These are phyloP conservation scores for Microstroma glucosiphilum DNA, from an alignment of 1,284 basidiomycete genomes.

Conservation along the genomic window DNA sequence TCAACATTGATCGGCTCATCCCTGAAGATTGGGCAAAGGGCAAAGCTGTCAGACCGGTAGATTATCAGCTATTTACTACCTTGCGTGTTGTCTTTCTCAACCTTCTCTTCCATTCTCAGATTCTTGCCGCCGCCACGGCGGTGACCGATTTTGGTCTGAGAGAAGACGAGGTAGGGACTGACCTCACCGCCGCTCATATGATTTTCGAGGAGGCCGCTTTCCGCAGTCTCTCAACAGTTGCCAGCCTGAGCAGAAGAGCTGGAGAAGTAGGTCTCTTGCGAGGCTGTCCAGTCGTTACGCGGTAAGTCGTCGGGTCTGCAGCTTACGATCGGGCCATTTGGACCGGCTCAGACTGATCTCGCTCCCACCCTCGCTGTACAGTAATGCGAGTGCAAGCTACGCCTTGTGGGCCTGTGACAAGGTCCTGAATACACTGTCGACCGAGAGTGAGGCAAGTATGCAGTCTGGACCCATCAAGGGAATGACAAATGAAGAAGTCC, in stretches of 20 bases:
- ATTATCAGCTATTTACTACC: neutral
- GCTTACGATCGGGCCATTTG: no score
- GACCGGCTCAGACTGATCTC: no score
- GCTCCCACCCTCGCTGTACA: no score
- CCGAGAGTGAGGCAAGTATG: no score
- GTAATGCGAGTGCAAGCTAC: constrained; percentile 2
- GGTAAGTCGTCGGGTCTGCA: no score
- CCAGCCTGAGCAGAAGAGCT: neutral
- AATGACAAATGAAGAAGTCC: neutral
- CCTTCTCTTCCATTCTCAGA: neutral
- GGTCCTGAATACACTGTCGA: no score
- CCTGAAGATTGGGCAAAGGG: neutral
- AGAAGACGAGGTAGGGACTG: neutral
- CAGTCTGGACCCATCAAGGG: neutral
- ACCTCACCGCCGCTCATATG: neutral
- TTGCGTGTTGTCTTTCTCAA: neutral
- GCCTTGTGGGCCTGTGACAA: constrained; percentile 4
- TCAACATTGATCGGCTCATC: neutral
- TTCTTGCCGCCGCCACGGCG: neutral
- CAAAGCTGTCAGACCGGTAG: neutral
- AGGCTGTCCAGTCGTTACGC: constrained; percentile 4
- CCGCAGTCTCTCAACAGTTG: neutral
- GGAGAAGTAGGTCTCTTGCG: neutral
- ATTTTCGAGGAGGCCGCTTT: neutral
- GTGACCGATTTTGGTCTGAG: neutral